These are phyloP conservation scores for Scedosporium boydii DNA, from an alignment of 2,329 filamentous ascomycete genomes.

Conservation along the genomic window DNA sequence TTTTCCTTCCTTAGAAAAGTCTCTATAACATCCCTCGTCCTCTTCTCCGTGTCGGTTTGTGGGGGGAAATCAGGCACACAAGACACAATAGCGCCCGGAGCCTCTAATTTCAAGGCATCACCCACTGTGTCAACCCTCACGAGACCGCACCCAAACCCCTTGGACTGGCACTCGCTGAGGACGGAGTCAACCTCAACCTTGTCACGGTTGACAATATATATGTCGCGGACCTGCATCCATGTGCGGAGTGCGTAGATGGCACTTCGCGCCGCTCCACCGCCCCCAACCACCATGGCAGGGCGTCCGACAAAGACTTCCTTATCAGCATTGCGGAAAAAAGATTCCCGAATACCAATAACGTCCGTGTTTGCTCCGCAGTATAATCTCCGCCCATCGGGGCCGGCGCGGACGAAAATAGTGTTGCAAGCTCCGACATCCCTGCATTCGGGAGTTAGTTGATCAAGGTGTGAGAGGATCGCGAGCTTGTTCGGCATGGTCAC, in stretches of 20 bases:
- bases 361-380: slow-evolving; percentile 75
- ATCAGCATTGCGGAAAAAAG: slow-evolving; percentile 49
- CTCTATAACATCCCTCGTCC: slow-evolving; percentile 46
- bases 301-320: slow-evolving; percentile 40
- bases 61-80: slow-evolving; percentile 73
- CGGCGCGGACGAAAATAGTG: slow-evolving; percentile 58
- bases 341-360: slow-evolving; percentile 66
- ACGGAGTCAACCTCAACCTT: slow-evolving; percentile 56
- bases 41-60: slow-evolving; percentile 49
- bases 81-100: slow-evolving; percentile 58
- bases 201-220: slow-evolving; percentile 75
- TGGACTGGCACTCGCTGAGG: slow-evolving; percentile 49
- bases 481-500: slow-evolving; percentile 84
- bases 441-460: slow-evolving; percentile 64
- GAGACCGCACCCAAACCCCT: slow-evolving; percentile 51
- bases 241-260: slow-evolving; percentile 67
- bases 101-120: slow-evolving; percentile 49
- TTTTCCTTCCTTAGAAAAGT: slow-evolving; percentile 34
- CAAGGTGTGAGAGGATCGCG: slow-evolving; percentile 61
- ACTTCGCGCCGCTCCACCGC: slow-evolving; percentile 68
- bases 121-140: slow-evolving; percentile 50
- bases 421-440: slow-evolving; percentile 69
- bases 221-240: slow-evolving; percentile 55
- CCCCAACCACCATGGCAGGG: slow-evolving; percentile 66
- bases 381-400: slow-evolving; percentile 34